A percentile compares a stretch with the other conserved stretches of the same genome.
Conservation (phyloP, 352 stramenopile genomes). For the Saprolegnia parasitica region DNA sequence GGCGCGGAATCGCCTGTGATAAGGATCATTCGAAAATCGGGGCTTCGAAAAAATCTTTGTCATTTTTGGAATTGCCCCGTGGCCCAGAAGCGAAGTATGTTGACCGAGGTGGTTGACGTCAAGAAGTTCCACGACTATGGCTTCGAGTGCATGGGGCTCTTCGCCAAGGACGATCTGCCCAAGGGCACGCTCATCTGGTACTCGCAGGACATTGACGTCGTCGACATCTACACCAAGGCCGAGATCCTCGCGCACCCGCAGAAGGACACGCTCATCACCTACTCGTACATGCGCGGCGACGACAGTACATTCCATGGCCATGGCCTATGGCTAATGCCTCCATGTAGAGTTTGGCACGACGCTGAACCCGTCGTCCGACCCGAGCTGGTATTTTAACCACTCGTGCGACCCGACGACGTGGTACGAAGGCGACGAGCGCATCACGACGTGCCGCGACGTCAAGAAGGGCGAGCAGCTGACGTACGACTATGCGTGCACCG, state of each 20-base stretch:
- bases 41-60: slow-evolving; percentile 1
- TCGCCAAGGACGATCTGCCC: slow-evolving; percentile 29
- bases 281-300: slow-evolving; percentile 29
- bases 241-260: slow-evolving; percentile 28
- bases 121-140: slow-evolving; percentile 30
- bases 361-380: slow-evolving; percentile 19
- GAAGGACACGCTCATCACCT: slow-evolving; percentile 28
- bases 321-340: not conserved
- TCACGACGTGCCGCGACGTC: slow-evolving; percentile 26
- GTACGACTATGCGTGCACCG: slow-evolving; percentile 30
- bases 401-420: slow-evolving; percentile 28
- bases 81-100: slow-evolving; percentile 11
- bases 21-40: not conserved
- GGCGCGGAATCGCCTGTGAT: not conserved
- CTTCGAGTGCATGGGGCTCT: slow-evolving; percentile 27
- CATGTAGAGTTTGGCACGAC: slow-evolving; percentile 25
- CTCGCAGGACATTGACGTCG: slow-evolving; percentile 17
- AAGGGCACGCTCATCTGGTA: slow-evolving; percentile 28
- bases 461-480: slow-evolving; percentile 30
- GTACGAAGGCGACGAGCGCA: slow-evolving; percentile 35
- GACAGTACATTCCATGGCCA: slow-evolving; percentile 13
- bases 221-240: slow-evolving; percentile 27
- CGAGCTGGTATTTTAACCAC: slow-evolving; percentile 31
- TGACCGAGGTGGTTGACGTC: slow-evolving; percentile 25
- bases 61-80: slow-evolving; percentile 4